A percentile compares a stretch with the other conserved stretches of the same genome.
Conservation (phyloP, 768 basidiomycete species). For the Podaxis sp. region DNA sequence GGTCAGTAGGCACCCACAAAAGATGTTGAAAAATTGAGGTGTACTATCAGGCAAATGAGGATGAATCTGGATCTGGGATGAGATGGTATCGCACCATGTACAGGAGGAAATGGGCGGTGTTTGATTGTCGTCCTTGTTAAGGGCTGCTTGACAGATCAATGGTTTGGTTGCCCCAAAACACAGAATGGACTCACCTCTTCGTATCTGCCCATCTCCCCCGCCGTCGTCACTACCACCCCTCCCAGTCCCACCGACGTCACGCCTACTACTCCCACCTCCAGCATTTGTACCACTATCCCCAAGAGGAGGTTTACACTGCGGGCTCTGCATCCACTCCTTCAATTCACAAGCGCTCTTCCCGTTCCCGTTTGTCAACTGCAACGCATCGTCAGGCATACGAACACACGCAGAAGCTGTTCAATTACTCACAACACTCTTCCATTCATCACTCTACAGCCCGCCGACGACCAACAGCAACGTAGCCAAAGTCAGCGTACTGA, state of each 20-base stretch:
- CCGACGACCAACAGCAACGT: background rate
- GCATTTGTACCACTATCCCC: background rate
- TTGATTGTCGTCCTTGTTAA: background rate
- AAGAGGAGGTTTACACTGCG: background rate
- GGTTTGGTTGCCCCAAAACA: too few species aligned
- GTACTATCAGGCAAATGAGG: background rate
- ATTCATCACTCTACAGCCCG: background rate
- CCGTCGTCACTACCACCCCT: too few species aligned
- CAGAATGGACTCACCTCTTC: conserved; percentile 3
- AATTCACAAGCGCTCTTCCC: background rate
- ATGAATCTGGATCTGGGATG: background rate
- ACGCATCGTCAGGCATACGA: background rate
- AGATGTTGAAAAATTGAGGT: conserved; percentile 2
- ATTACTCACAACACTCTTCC: background rate
- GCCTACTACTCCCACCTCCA: background rate
- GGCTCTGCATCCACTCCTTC: background rate
- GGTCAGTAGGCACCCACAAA: conserved; percentile 6
- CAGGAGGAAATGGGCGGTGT: background rate
- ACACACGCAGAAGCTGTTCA: background rate
- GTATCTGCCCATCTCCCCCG: background rate
- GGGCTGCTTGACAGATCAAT: background rate
- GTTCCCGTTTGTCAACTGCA: background rate
- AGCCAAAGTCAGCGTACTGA: background rate
- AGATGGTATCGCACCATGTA: background rate
- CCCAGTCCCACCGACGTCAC: too few species aligned